A percentile compares a stretch with the other conserved stretches of the same genome.
Evolutionary conservation across 257 asterid genomes (phyloP).

Genomic region (Marsdenia floribunda): DNA sequence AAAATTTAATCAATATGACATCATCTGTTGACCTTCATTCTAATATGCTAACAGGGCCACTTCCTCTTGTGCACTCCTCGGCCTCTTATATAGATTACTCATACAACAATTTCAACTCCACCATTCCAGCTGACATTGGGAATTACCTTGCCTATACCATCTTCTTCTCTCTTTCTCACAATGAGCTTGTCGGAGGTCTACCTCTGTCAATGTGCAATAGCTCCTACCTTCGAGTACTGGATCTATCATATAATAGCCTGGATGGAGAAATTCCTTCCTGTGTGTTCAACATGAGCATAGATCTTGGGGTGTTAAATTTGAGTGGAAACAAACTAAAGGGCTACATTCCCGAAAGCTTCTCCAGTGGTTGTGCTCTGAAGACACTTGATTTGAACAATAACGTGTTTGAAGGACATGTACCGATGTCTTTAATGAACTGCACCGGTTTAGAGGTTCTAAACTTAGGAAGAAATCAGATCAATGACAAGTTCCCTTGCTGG

Average conservation of each 20-base stretch:
- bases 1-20: background rate
- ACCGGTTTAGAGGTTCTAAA: constrained; percentile 9
- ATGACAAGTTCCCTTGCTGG: constrained; percentile 11
- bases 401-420: constrained; percentile 15
- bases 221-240: constrained; percentile 6
- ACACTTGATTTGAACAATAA: constrained; percentile 15
- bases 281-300: constrained; percentile 12
- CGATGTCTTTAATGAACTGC: constrained; percentile 5
- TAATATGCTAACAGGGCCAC: constrained; percentile 5
- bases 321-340: constrained; percentile 11
- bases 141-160: background rate
- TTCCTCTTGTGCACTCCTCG: background rate
- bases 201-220: constrained; percentile 15
- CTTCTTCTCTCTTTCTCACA: constrained; percentile 15
- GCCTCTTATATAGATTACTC: constrained; percentile 10
- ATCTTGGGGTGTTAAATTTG: constrained; percentile 7
- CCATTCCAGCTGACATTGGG: constrained; percentile 9
- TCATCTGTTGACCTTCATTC: constrained; percentile 10
- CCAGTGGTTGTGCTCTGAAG: constrained; percentile 7
- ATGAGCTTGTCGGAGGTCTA: constrained; percentile 4
- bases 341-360: background rate
- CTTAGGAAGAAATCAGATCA: constrained; percentile 11
- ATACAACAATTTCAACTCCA: constrained; percentile 2
- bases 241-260: constrained; percentile 3
- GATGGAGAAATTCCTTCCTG: constrained; percentile 12